Evolutionary conservation across 2,329 filamentous ascomycete genomes (phyloP).

Genomic region (Fusarium sp.): DNA sequence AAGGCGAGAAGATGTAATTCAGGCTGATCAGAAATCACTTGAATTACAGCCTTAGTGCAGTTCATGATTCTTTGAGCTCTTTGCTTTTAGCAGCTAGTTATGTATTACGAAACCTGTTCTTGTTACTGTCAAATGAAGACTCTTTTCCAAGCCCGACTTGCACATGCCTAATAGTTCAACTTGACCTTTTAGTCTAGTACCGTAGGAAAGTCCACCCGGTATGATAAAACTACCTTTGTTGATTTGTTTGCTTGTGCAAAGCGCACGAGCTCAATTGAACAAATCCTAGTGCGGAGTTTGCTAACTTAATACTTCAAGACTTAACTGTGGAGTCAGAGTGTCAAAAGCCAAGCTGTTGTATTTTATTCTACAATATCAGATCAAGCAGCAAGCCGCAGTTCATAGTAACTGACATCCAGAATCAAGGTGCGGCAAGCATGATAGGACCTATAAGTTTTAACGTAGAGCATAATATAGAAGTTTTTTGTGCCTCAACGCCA

Average conservation of each 20-base stretch:
- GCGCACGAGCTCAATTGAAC: too few species aligned
- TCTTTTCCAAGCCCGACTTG: too few species aligned
- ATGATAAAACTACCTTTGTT: too few species aligned
- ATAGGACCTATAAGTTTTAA: not conserved
- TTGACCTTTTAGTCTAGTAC: too few species aligned
- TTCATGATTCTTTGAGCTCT: constrained; percentile 10
- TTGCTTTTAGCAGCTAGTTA: constrained; percentile 34
- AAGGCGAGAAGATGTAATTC: constrained; percentile 1
- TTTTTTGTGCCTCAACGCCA: constrained; percentile 38
- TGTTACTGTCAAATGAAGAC: not conserved
- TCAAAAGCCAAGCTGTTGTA: not conserved
- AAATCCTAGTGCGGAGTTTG: too few species aligned
- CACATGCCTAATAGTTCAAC: too few species aligned
- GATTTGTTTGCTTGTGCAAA: too few species aligned
- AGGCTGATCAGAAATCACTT: not conserved
- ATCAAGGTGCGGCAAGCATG: not conserved
- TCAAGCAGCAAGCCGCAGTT: too few species aligned
- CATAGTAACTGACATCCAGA: not conserved
- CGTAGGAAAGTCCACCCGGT: too few species aligned
- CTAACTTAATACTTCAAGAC: too few species aligned
- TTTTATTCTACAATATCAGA: not conserved
- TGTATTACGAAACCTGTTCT: constrained; percentile 30
- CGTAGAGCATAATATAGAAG: constrained; percentile 1
- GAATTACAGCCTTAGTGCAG: not conserved
- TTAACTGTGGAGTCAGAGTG: not conserved